Conservation (phyloP, 148 eudicot species). For the Rhododendron simsii region DNA sequence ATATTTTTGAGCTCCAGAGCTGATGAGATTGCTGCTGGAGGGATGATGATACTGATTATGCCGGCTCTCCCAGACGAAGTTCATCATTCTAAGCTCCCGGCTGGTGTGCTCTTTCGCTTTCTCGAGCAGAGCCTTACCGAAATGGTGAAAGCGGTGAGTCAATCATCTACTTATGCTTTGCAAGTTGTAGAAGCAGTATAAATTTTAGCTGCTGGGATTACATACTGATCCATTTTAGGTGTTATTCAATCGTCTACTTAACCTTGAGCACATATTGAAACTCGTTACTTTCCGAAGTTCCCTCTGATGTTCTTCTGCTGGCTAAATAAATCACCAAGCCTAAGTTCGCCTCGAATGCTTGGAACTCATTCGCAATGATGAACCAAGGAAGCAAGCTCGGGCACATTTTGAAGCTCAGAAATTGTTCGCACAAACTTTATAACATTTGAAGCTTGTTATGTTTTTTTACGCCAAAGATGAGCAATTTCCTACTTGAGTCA, state of each 20-base stretch:
- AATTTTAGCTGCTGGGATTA: neutral
- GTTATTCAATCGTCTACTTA: too few species aligned
- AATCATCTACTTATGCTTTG: neutral
- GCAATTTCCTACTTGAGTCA: neutral
- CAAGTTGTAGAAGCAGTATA: neutral
- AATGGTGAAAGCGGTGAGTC: conserved; percentile 14
- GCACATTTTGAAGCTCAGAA: neutral
- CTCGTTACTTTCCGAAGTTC: neutral
- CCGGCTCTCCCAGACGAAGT: neutral
- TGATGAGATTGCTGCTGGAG: conserved; percentile 6
- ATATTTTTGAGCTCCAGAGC: neutral
- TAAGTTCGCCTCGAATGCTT: neutral
- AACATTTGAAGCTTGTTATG: neutral
- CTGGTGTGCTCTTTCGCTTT: neutral
- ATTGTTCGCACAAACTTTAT: too few species aligned
- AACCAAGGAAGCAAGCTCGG: neutral
- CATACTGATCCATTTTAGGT: neutral
- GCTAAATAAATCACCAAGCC: neutral
- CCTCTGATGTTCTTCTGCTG: neutral
- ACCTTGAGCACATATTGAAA: too few species aligned
- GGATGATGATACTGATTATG: neutral
- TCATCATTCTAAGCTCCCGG: conserved; percentile 2
- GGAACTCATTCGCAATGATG: neutral
- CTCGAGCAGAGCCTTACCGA: neutral
- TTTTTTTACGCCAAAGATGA: neutral